Percentiles rank a stretch among this genome's conserved stretches.
Evolutionary conservation across 2,329 filamentous ascomycete genomes (phyloP).

Genomic region (Biscogniauxia sp.): DNA sequence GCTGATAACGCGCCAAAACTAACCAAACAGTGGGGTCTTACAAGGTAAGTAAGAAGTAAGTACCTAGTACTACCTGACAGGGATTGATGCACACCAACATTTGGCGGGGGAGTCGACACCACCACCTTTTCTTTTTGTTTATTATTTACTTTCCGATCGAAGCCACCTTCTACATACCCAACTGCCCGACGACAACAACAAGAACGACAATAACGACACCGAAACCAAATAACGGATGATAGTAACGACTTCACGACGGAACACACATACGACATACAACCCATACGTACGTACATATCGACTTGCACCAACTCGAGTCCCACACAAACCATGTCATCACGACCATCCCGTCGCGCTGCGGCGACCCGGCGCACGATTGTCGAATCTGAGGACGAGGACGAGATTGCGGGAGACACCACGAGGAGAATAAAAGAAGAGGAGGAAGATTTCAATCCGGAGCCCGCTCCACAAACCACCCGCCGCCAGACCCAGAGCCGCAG

Average conservation of each 20-base stretch:
- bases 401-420: constrained; percentile 53
- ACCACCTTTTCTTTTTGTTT: constrained; percentile 18
- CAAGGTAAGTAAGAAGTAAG: too few species aligned
- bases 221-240: neutral
- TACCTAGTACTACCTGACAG: too few species aligned
- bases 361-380: constrained; percentile 69
- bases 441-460: constrained; percentile 78
- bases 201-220: too few species aligned
- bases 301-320: constrained; percentile 1
- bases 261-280: neutral
- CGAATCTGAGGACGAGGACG: constrained; percentile 77
- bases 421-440: constrained; percentile 60
- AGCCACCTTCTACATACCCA: neutral
- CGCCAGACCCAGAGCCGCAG: constrained; percentile 44
- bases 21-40: neutral
- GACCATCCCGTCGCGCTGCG: constrained; percentile 43
- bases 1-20: neutral
- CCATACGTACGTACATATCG: neutral
- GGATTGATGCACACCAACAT: constrained; percentile 3
- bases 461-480: constrained; percentile 51
- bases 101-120: constrained; percentile 12
- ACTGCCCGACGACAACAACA: neutral
- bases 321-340: constrained; percentile 26
- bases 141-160: constrained; percentile 22
- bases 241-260: neutral